A percentile compares a stretch with the other conserved stretches of the same genome.
These are phyloP conservation scores for Cavenderia fasciculata DNA, from an alignment of 78 protist genomes.

Conservation along the genomic window DNA sequence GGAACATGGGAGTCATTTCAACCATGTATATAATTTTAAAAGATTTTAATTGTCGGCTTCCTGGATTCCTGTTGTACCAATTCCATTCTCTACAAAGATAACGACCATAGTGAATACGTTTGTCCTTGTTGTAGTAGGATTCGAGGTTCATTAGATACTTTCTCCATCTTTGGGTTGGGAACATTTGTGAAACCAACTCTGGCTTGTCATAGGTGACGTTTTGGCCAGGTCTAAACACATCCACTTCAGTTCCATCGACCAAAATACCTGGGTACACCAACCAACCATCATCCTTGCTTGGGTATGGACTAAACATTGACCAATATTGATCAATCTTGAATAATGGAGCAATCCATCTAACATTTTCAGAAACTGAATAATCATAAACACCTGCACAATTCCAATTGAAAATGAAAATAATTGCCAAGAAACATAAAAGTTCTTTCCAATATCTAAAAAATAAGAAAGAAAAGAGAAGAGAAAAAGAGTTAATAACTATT, in stretches of 20 bases:
- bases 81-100: conserved; percentile 71
- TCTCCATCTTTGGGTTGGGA: conserved; percentile 77
- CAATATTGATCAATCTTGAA: conserved; percentile 62
- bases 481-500: background rate
- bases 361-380: conserved; percentile 7
- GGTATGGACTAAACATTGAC: conserved; percentile 72
- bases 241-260: conserved; percentile 4
- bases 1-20: conserved; percentile 30
- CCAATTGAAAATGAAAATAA: conserved; percentile 48
- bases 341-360: conserved; percentile 35
- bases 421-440: background rate
- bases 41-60: conserved; percentile 15
- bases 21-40: conserved; percentile 44
- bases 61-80: conserved; percentile 32
- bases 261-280: conserved; percentile 17
- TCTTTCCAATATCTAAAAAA: background rate
- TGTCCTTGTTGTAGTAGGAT: background rate
- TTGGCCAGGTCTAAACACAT: background rate
- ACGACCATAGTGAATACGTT: conserved; percentile 47
- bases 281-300: conserved; percentile 72
- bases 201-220: conserved; percentile 18
- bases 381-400: conserved; percentile 12
- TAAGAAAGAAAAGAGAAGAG: background rate
- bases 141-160: conserved; percentile 63
- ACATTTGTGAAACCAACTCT: background rate